Percentiles rank a stretch among this genome's conserved stretches.
phyloP scores from a whole-genome alignment of 2,329 filamentous ascomycete genomes.

The Phialophora verrucosa region DNA sequence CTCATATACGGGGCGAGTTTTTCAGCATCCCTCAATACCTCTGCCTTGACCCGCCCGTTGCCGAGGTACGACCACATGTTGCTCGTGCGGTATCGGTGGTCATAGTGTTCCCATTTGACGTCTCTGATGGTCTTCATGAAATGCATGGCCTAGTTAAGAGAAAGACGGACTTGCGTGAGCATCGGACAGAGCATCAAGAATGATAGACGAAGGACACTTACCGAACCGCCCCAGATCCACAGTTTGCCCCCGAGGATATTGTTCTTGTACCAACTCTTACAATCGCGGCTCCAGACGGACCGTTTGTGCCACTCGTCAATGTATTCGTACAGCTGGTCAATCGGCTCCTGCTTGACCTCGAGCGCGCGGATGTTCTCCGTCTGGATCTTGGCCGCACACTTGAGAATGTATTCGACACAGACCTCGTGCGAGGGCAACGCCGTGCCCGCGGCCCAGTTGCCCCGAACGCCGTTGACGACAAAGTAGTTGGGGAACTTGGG shows the following conservation, averaged over 20 bases:
- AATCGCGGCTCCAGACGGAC: slow-evolving; percentile 1
- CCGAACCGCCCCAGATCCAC: slow-evolving; percentile 28
- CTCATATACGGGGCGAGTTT: slow-evolving; percentile 27
- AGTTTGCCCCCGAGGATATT: slow-evolving; percentile 24
- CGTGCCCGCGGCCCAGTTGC: slow-evolving; percentile 22
- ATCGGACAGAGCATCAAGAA: neutral
- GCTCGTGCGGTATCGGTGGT: slow-evolving; percentile 16
- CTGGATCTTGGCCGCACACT: slow-evolving; percentile 27
- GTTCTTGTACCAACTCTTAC: slow-evolving; percentile 22
- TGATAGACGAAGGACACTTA: neutral
- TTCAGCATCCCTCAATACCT: slow-evolving; percentile 15
- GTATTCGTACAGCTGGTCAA: slow-evolving; percentile 28
- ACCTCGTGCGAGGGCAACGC: slow-evolving; percentile 23
- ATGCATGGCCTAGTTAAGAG: slow-evolving; percentile 17
- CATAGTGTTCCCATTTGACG: slow-evolving; percentile 29
- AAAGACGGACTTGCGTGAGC: too few species aligned
- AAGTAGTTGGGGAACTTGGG: slow-evolving; percentile 35
- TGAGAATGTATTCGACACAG: slow-evolving; percentile 28
- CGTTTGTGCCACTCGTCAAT: slow-evolving; percentile 30
- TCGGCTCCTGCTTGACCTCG: slow-evolving; percentile 19
- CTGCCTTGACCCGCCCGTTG: slow-evolving; percentile 29
- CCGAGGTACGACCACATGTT: slow-evolving; percentile 31
- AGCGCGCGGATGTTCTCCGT: slow-evolving; percentile 26
- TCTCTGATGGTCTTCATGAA: slow-evolving; percentile 31
- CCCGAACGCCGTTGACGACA: slow-evolving; percentile 23